Conservation (phyloP, 2,329 filamentous ascomycete species). For the Xylaria digitata region DNA sequence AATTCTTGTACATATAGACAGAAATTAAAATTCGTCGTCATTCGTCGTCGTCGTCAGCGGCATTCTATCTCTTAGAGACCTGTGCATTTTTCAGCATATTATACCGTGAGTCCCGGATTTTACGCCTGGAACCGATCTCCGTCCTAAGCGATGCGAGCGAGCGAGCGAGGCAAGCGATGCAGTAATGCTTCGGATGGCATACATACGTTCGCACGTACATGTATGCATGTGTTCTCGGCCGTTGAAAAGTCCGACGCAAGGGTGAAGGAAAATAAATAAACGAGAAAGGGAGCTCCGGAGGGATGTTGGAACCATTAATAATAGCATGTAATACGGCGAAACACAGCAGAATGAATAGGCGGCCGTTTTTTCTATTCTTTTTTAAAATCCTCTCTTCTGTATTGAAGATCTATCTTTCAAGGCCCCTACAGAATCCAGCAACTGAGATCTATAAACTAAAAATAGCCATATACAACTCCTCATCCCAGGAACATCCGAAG, state of each 20-base stretch:
- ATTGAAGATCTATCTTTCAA: neutral
- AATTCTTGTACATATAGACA: constrained; percentile 30
- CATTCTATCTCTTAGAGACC: neutral
- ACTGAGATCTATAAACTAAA: neutral
- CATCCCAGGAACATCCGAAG: no score
- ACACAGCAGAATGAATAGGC: no score
- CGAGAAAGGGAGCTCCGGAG: no score
- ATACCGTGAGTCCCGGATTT: neutral
- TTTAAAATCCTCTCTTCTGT: neutral
- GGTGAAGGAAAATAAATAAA: neutral
- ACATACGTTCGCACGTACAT: neutral
- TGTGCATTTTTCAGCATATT: no score
- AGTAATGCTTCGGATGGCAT: no score
- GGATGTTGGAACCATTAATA: no score
- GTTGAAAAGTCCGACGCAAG: neutral
- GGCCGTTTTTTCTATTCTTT: no score
- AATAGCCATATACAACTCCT: no score
- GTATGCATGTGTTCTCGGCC: neutral
- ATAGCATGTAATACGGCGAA: no score
- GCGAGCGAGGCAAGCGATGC: neutral
- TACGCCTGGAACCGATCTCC: no score
- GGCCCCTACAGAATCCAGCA: neutral
- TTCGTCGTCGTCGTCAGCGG: neutral
- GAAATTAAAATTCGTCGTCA: constrained; percentile 4
- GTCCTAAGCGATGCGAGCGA: neutral